These are phyloP conservation scores for Acer campestre DNA, from an alignment of 345 rosid genomes.

Conservation along the genomic window DNA sequence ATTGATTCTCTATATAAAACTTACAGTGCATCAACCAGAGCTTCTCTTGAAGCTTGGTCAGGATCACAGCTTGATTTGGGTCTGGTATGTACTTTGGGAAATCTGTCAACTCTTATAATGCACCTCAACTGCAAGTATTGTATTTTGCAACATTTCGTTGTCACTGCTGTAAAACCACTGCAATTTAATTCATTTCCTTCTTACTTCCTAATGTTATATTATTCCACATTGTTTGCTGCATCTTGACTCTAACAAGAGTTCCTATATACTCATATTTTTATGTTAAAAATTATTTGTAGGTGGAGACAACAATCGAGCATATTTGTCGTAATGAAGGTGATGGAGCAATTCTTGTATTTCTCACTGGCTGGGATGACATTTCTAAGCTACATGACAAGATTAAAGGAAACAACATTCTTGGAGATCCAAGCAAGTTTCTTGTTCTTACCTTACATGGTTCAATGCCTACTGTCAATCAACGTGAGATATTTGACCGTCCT, in stretches of 20 bases:
- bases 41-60: conserved; percentile 90
- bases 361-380: conserved; percentile 98
- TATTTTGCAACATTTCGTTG: conserved; percentile 5
- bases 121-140: conserved; percentile 1
- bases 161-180: background rate
- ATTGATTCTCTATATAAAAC: conserved; percentile 66
- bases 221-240: conserved; percentile 5
- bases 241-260: background rate
- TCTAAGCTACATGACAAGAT: conserved; percentile 79
- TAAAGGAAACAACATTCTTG: conserved; percentile 72
- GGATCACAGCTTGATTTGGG: conserved; percentile 86
- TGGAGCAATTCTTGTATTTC: conserved; percentile 96
- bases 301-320: conserved; percentile 71
- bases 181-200: background rate
- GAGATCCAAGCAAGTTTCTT: conserved; percentile 74
- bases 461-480: conserved; percentile 88
- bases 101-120: background rate
- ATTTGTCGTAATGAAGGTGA: conserved; percentile 77
- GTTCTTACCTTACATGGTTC: conserved; percentile 95
- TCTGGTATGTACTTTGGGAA: conserved; percentile 59
- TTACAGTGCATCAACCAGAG: conserved; percentile 65
- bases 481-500: conserved; percentile 86
- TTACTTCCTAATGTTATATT: background rate
- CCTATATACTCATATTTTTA: conserved; percentile 2
- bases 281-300: conserved; percentile 46